Percentiles rank a stretch among this genome's conserved stretches.
These are phyloP conservation scores for Thalassiosira hispida DNA, from an alignment of 352 stramenopile species.

Conservation along the genomic window DNA sequence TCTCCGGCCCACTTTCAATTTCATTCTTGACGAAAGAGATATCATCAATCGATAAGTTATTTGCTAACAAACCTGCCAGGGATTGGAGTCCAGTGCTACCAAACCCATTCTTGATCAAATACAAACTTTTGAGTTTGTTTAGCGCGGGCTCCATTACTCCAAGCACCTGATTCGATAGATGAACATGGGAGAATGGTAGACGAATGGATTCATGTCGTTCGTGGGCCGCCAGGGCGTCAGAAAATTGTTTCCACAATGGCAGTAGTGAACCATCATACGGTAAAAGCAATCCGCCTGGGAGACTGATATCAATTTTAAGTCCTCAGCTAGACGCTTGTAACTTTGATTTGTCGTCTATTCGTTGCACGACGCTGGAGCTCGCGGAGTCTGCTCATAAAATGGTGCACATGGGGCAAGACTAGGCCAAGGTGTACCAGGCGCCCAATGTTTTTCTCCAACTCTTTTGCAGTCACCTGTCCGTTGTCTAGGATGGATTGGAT, in stretches of 20 bases:
- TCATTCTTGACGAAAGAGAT: not conserved
- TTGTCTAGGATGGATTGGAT: not conserved
- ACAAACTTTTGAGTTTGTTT: not conserved
- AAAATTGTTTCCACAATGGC: not conserved
- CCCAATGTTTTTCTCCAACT: not conserved
- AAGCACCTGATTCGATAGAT: not conserved
- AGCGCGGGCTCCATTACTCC: not conserved
- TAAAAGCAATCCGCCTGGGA: too few species aligned
- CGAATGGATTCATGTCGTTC: not conserved
- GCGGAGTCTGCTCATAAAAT: constrained; percentile 13
- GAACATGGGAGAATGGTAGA: not conserved
- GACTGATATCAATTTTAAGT: constrained; percentile 11
- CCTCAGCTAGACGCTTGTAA: not conserved
- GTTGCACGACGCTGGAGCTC: not conserved
- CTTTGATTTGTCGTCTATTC: not conserved
- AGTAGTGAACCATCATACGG: not conserved
- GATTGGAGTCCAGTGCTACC: not conserved
- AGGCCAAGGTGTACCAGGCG: constrained; percentile 6
- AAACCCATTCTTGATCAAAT: not conserved
- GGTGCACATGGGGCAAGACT: not conserved
- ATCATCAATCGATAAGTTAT: not conserved
- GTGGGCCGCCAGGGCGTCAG: not conserved
- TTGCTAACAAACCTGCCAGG: not conserved
- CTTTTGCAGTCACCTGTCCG: not conserved
- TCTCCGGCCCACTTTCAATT: not conserved